These are phyloP conservation scores for Chalciporus piperatoides DNA, from an alignment of 1,284 basidiomycete genomes.

Conservation along the genomic window DNA sequence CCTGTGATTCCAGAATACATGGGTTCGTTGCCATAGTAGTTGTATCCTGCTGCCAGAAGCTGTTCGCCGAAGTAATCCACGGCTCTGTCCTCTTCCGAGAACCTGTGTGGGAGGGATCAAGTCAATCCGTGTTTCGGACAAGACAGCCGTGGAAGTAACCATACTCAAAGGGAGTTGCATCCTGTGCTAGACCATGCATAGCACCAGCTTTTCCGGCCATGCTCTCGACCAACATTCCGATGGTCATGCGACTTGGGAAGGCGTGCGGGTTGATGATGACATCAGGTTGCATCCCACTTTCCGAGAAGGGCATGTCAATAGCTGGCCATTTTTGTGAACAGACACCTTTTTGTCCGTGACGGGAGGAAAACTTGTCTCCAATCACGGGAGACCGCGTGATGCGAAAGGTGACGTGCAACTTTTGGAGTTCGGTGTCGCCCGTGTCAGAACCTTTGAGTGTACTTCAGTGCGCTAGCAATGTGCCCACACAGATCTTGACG, in stretches of 20 bases:
- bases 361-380: constrained; percentile 98
- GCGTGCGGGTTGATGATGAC: constrained; percentile 99
- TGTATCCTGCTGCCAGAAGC: constrained; percentile 91
- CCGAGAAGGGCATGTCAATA: constrained; percentile 98
- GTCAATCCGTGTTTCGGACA: constrained; percentile 9
- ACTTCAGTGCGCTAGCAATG: constrained; percentile 6
- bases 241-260: constrained; percentile 99
- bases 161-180: constrained; percentile 96
- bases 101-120: constrained; percentile 47
- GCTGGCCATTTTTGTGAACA: constrained; percentile 99
- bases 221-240: constrained; percentile 99
- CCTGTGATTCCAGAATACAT: constrained; percentile 99
- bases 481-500: constrained; percentile 20
- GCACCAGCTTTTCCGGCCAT: constrained; percentile 98
- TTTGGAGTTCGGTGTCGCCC: constrained; percentile 86
- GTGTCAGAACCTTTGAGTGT: constrained; percentile 67
- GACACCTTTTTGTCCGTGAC: constrained; percentile 99
- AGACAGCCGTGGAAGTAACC: constrained; percentile 25
- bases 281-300: constrained; percentile 99
- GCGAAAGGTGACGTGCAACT: constrained; percentile 91
- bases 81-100: constrained; percentile 94
- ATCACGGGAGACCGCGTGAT: constrained; percentile 96
- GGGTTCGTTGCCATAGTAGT: constrained; percentile 98
- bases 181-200: constrained; percentile 97
- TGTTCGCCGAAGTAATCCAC: constrained; percentile 98